Base-by-base conservation (phyloP, 306 rosid genomes). In the Quercus dentata region DNA sequence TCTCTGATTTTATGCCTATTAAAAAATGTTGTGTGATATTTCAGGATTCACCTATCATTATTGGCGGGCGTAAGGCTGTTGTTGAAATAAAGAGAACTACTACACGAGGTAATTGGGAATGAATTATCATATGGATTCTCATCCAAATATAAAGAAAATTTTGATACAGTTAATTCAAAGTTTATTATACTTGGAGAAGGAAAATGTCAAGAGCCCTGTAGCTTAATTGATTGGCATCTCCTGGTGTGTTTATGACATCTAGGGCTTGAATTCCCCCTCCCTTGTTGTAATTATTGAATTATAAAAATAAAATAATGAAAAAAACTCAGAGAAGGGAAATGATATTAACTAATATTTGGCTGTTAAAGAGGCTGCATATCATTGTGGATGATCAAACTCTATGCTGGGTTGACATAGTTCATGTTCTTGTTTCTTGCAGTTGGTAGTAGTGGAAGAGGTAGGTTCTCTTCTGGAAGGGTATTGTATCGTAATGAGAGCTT, bases 51-150 rank as follows among this genome's bases (percentile, higher is more conserved):
- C 92, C 94, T 5, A 69, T 92, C 76, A 54, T 30, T 19, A 58
- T 90, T 68, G 89, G 89, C 13, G 90, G 88, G n/a, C 80, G 85
- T 74, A 81, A 73, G 20, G 91, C 90, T 61, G 86, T 81, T 33
- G 83, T 92, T 14, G 97, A 92, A 82, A 90, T 85, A 25, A 92
- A 92, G 85, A 88, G 90, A 85, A 83, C 91, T 46, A 84, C 90
- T 1, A 74, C 88, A 6, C 89, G 97, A 87, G 92, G 97, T 92
- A 85, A 86, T 76, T 78, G 41, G 65, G 62, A 71, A 78, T 44
- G 56, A 35, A 68, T 33, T 23, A 21, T 20, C 11, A 4, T 49
- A 78, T 23, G 25, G 15, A 9, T 23, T 71, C 18, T 75, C 79
- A 63, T 78, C 59, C 65, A 71, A 1, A 56, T 14, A 14, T 44